Evolutionary conservation across 228 moss, liverwort and hornwort species (phyloP).

Genomic region (Sphagnum fallax): DNA sequence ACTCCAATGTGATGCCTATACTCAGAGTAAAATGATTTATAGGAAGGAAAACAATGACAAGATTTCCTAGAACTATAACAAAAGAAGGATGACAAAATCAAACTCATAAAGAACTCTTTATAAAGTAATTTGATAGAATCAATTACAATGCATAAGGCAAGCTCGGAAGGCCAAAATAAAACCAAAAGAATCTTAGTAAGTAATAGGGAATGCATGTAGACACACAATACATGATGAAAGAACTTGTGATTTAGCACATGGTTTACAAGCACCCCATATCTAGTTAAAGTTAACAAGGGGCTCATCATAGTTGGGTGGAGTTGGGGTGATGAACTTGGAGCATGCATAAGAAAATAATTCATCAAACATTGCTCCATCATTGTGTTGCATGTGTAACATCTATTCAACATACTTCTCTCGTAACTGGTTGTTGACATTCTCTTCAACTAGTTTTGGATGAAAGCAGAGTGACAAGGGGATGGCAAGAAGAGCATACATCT

Average conservation of each 20-base stretch:
- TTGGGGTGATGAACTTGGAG: slow-evolving; percentile 97
- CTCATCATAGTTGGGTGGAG: slow-evolving; percentile 92
- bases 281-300: slow-evolving; percentile 95
- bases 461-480: slow-evolving; percentile 89
- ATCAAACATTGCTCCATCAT: slow-evolving; percentile 91
- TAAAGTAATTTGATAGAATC: neutral
- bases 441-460: slow-evolving; percentile 87
- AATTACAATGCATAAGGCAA: too few species aligned
- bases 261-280: slow-evolving; percentile 20
- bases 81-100: neutral
- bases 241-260: neutral
- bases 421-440: slow-evolving; percentile 94
- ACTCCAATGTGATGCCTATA: neutral
- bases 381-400: slow-evolving; percentile 96
- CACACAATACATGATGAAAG: neutral
- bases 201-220: too few species aligned
- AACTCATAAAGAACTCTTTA: neutral
- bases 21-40: neutral
- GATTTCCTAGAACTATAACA: neutral
- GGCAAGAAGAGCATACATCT: slow-evolving; percentile 98
- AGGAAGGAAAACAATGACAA: neutral
- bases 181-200: too few species aligned
- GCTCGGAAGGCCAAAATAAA: too few species aligned
- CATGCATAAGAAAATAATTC: slow-evolving; percentile 98
- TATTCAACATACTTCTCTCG: slow-evolving; percentile 95